Base-by-base conservation (phyloP, 2,329 filamentous ascomycete genomes). In the Colletotrichum ledebouriae region DNA sequence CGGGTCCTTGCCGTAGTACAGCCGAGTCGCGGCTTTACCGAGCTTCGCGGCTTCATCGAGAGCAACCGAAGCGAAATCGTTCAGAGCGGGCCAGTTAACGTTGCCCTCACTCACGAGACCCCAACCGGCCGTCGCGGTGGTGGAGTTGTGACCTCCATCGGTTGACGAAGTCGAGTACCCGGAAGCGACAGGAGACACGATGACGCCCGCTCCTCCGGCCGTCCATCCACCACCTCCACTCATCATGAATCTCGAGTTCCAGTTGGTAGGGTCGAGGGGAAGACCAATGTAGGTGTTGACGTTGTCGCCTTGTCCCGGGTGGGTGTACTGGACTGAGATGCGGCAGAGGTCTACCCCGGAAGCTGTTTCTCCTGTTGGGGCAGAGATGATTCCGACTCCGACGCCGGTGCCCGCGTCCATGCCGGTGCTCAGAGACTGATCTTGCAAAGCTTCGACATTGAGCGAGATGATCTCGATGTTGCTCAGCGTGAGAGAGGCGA, bases 1-100 rank as follows among this genome's bases (percentile, higher is more conserved):
- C 2, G 78, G 74, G 0, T 34, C 4, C 2, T 64, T 68, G 2
- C 76, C 76, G 71, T 89, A 89, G 75, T 85, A 87, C 0, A 76
- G 73, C 13, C 81, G 71, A 1, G 80, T 78, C 17, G 88, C 75
- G 15, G 79, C 63, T 72, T 86, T 88, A 11, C 82, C 84, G 3
- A 83, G 70, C 39, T 42, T 46, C 11, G 56, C 56, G 7, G 42
- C 56, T 25, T 59, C 56, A 33, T 59, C 56, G 2, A 59, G 39
- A 0, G 56, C 56, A 3, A 59, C 56, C 10, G 56, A 59, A 13
- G 56, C 56, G 17, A 59, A 59, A 20, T 59, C 56, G 0, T 59
- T 42, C 37, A 59, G 39, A 1, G 42, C 39, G 15, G 56, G 39
- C 56, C 56, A 46, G 39, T 59, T 59, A 13, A 25, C 15, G n/a